Evolutionary conservation across 1,284 basidiomycete genomes (phyloP), one percentile per base, ranked within the genome.

Genomic region (Taiwanofungus camphoratus): DNA sequence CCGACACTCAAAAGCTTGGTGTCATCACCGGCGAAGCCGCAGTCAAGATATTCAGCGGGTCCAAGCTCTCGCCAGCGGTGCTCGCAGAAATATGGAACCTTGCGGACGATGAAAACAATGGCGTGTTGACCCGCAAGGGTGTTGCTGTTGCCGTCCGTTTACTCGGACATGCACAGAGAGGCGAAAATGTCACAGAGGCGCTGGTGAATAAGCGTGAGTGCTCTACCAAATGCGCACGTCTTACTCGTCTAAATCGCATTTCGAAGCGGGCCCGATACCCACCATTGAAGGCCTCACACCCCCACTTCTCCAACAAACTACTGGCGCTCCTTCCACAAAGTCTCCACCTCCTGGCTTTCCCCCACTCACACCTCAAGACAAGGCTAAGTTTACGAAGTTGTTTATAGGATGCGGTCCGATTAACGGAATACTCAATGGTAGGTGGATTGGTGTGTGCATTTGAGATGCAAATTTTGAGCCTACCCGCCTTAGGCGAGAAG

Each of bases 31-130:
- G 91, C 54, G 87, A 91, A 48, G 81, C 85, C 53, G 92, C 90
- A 30, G 82, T 93, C 60, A 79, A 77, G 58, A 69, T 92, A 44
- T 88, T 94, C 56, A 72, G 78, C 46, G 83, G 88, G 42, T 83
- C 90, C 35, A 85, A 86, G 55, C 76, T 95, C 43, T 66, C 79
- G 22, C 81, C 89, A 6, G 68, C 74, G n/a, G 73, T 78, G 26
- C 82, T 99, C 46, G 92, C 93, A 32, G 88, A 96, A 69, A 86
- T 99, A 55, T 99, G 96, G 95, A 77, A 74, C 42, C 68, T 98
- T 48, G 85, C 93, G 31, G 96, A 99, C 70, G 84, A 87, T 39
- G 86, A 92, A 35, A 93, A 96, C 70, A 89, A 89, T 50, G 94
- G 94, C 3, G 92, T 87, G 67, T 75, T 99, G 44, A 86, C 91